Conservation (phyloP, 768 basidiomycete genomes). For the Amanita jacksonii region DNA sequence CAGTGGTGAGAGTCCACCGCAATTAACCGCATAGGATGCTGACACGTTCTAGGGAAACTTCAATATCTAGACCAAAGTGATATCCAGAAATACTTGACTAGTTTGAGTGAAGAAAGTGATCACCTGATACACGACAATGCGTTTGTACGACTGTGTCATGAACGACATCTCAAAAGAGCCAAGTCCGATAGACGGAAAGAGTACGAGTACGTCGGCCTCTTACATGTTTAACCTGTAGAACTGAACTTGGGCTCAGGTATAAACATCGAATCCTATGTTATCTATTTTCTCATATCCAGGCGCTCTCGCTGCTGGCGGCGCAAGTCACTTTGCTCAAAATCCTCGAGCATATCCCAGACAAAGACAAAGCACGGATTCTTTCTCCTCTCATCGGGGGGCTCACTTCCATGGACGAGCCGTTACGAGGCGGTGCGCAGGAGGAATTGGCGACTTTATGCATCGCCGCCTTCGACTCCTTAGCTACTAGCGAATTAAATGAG, state of each 20-base stretch:
- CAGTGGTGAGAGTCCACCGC: slow-evolving; percentile 33
- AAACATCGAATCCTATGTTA: slow-evolving; percentile 67
- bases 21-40: slow-evolving; percentile 4
- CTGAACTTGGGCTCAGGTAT: slow-evolving; percentile 34
- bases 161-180: slow-evolving; percentile 37
- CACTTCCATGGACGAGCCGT: slow-evolving; percentile 6
- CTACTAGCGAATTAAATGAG: slow-evolving; percentile 35
- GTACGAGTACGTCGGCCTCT: slow-evolving; percentile 31
- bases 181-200: slow-evolving; percentile 50
- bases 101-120: slow-evolving; percentile 38
- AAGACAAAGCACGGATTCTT: slow-evolving; percentile 40
- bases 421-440: slow-evolving; percentile 10
- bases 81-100: slow-evolving; percentile 45
- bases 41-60: slow-evolving; percentile 28
- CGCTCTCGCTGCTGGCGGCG: slow-evolving; percentile 37
- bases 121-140: slow-evolving; percentile 51
- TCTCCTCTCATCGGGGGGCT: slow-evolving; percentile 45
- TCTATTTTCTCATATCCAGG: slow-evolving; percentile 69
- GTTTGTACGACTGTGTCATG: slow-evolving; percentile 53
- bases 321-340: slow-evolving; percentile 46
- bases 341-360: slow-evolving; percentile 37
- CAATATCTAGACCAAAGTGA: slow-evolving; percentile 67
- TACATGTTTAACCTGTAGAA: neutral
- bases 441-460: slow-evolving; percentile 32
- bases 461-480: slow-evolving; percentile 43